A percentile compares a stretch with the other conserved stretches of the same genome.
These are phyloP conservation scores for Filobasidium floriforme DNA, from an alignment of 768 basidiomycete species.

Conservation along the genomic window DNA sequence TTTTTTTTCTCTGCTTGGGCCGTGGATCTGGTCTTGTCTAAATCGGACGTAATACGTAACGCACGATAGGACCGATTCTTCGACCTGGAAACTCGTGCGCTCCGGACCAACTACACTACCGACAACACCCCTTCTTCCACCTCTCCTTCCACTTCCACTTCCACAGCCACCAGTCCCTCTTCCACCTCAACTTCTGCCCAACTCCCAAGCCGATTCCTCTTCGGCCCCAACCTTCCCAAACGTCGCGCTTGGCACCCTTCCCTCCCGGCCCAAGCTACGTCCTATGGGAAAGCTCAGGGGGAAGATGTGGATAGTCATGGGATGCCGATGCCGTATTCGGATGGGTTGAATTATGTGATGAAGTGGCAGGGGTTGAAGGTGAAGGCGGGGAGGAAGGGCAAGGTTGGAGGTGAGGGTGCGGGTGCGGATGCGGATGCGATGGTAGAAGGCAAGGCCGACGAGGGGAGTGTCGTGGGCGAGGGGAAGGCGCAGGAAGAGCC, in stretches of 20 bases:
- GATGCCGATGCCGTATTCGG: background rate
- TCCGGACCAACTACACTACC: conserved; percentile 24
- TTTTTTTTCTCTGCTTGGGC: too few species aligned
- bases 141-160: too few species aligned
- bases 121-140: conserved; percentile 14
- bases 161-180: too few species aligned
- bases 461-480: background rate
- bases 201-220: conserved; percentile 8
- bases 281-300: background rate
- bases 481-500: background rate
- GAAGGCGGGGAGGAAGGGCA: background rate
- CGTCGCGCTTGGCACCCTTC: conserved; percentile 12
- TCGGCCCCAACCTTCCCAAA: conserved; percentile 17
- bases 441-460: too few species aligned
- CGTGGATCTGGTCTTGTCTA: too few species aligned
- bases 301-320: conserved; percentile 4
- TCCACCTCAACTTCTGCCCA: conserved; percentile 1
- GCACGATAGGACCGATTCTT: conserved; percentile 38
- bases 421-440: too few species aligned
- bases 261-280: background rate
- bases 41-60: too few species aligned
- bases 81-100: conserved; percentile 29
- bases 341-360: conserved; percentile 11
- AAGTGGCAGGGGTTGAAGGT: background rate
- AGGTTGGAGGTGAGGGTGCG: background rate